Percentiles rank a stretch among this genome's conserved stretches.
Conservation (phyloP, 768 basidiomycete genomes). For the Gelatoporia subvermispora region DNA sequence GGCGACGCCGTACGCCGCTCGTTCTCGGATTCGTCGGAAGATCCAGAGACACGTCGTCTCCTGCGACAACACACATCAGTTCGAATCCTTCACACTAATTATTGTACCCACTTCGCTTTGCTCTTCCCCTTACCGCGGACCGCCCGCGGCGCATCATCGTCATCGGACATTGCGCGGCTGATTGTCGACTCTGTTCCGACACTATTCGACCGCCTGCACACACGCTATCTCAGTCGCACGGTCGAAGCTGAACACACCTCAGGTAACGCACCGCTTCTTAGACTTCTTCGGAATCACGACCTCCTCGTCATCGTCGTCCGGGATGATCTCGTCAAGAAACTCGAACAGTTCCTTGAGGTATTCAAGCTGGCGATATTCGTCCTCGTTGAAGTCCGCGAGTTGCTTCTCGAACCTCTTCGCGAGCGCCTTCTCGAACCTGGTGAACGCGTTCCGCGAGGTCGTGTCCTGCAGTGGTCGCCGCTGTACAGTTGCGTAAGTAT, state of each 20-base stretch:
- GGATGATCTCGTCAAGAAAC: conserved; percentile 68
- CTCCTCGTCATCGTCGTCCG: conserved; percentile 54
- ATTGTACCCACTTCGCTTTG: conserved; percentile 31
- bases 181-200: conserved; percentile 40
- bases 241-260: neutral
- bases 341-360: conserved; percentile 60
- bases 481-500: conserved; percentile 27
- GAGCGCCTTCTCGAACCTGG: conserved; percentile 62
- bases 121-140: conserved; percentile 14
- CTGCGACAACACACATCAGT: conserved; percentile 26
- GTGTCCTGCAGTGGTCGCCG: conserved; percentile 57
- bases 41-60: conserved; percentile 50
- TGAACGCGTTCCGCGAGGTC: conserved; percentile 61
- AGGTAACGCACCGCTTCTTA: conserved; percentile 44
- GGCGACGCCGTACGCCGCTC: conserved; percentile 28
- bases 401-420: conserved; percentile 69
- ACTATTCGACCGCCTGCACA: conserved; percentile 56
- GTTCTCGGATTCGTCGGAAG: conserved; percentile 43
- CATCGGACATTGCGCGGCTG: conserved; percentile 28
- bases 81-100: conserved; percentile 27
- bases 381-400: conserved; percentile 67
- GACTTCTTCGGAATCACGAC: conserved; percentile 34
- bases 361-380: conserved; percentile 61
- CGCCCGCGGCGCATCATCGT: conserved; percentile 11
- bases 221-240: conserved; percentile 1